Evolutionary conservation across 2,329 filamentous ascomycete genomes (phyloP), one percentile per base, ranked within the genome.

Genomic region (Aspergillus arachidicola): DNA sequence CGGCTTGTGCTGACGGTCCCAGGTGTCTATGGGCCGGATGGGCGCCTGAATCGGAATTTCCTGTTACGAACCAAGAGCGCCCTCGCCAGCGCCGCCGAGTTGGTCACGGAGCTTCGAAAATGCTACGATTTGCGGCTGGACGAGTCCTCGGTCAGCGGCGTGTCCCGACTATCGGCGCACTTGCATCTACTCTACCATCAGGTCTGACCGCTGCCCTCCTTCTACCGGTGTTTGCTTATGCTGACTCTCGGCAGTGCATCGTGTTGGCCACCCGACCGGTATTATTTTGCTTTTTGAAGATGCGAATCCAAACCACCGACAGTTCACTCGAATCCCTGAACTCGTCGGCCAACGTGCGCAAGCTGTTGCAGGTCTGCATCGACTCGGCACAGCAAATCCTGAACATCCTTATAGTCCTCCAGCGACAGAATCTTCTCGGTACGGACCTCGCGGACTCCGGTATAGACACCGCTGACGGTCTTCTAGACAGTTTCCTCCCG

Each of bases 401-500:
- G 23, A 71, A 66, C 23, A 78, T 85, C 28, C 77, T 85, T 2
- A 75, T 75, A 59, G 78, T 75, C 43, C 71, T 85, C 28, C 78
- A 81, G 66, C 73, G 75, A 14, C 82, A 85, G 66, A 79, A 78
- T 7, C 75, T 85, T 21, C 73, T 84, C 2, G 82, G 83, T 84
- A 73, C 68, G 68, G 53, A 11, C 6, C 23, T 60, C 59, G 9
- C 62, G 28, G 32, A 2, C 0, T 11, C 16, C 12, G 19, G 3
- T 6, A 10, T n/a, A 10, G 12, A n/a, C 51, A 4, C 23, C 9
- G 28, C 21, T 48, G 23, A 60, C 21, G 19, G 51, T 26, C 61
- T 43, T 66, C 0, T 16, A 84, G 82, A 84, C 69, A 81, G 78
- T 0, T 84, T 84, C 62, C 76, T 85, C 0, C 81, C 82, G 0